phyloP scores from a whole-genome alignment of 495 filamentous ascomycete genomes.

The Penicillium argentinense region DNA sequence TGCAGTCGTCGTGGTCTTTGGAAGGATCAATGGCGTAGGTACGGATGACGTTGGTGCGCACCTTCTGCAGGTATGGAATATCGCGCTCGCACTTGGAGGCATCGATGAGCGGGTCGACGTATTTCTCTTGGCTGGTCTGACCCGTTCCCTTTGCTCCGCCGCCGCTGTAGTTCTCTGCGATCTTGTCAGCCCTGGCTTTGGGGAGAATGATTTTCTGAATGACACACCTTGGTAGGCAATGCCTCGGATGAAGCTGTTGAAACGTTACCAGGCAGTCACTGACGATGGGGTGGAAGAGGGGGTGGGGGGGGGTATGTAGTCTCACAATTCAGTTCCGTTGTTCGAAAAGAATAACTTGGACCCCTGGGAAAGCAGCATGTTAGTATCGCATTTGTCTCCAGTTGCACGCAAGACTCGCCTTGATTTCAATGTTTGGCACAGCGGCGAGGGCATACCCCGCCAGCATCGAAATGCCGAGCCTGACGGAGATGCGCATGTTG shows the following conservation, averaged over 20 bases:
- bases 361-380: too few species aligned
- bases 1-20: slow-evolving; percentile 72
- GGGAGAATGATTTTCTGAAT: background rate
- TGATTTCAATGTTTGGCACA: background rate
- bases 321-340: slow-evolving; percentile 75
- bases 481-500: background rate
- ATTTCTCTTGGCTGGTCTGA: slow-evolving; percentile 34
- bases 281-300: background rate
- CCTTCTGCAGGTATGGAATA: slow-evolving; percentile 68
- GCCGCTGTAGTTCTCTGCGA: slow-evolving; percentile 46
- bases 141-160: slow-evolving; percentile 14
- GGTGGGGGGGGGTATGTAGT: too few species aligned
- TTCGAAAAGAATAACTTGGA: slow-evolving; percentile 76
- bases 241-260: slow-evolving; percentile 67
- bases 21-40: slow-evolving; percentile 87
- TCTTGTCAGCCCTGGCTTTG: slow-evolving; percentile 7
- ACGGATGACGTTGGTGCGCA: slow-evolving; percentile 84
- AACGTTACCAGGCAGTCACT: slow-evolving; percentile 4
- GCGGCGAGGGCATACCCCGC: background rate
- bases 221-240: slow-evolving; percentile 76
- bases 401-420: too few species aligned
- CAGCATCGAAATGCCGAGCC: background rate
- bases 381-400: too few species aligned
- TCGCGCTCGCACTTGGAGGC: slow-evolving; percentile 68
- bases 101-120: slow-evolving; percentile 71